Evolutionary conservation across 192 early-diverging fungal species (phyloP).

Genomic region (Coemansia sp.): DNA sequence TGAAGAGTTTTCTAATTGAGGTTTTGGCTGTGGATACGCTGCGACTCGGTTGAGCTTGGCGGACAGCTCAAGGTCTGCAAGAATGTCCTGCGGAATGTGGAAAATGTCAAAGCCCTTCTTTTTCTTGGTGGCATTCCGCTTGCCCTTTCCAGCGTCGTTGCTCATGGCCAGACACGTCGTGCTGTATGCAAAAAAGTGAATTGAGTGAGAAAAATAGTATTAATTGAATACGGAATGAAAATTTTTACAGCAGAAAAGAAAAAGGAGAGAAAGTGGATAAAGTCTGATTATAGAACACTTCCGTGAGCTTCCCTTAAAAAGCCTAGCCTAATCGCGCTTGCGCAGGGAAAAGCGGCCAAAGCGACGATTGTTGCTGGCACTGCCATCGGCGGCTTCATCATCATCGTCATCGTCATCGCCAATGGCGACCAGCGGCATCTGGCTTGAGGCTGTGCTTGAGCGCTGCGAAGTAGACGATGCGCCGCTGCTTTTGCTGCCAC

Average conservation of each 20-base stretch:
- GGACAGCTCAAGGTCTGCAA: conserved; percentile 1
- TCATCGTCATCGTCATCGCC: conserved; percentile 21
- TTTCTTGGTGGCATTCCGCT: too few relatives aligned
- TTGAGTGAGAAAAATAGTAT: not conserved
- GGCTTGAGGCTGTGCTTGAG: conserved; percentile 18
- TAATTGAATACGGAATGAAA: not conserved
- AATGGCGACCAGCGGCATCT: conserved; percentile 22
- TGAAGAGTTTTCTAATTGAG: too few relatives aligned
- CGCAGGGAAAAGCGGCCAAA: conserved; percentile 37
- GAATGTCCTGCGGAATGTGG: conserved; percentile 4
- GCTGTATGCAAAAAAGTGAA: not conserved
- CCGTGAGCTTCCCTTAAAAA: not conserved
- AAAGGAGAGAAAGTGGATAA: not conserved
- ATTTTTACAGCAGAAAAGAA: not conserved
- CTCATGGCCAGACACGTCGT: not conserved
- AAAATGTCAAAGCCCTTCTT: conserved; percentile 12
- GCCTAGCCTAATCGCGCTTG: not conserved
- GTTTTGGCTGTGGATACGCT: not conserved
- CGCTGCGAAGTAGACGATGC: conserved; percentile 11
- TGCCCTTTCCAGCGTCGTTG: conserved; percentile 1
- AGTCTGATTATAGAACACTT: not conserved
- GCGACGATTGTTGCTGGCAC: not conserved
- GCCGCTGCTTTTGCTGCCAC: not conserved
- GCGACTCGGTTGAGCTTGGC: conserved; percentile 7
- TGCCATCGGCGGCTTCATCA: not conserved